A percentile compares a stretch with the other conserved stretches of the same genome.
Evolutionary conservation across 2,329 filamentous ascomycete species (phyloP).

Genomic region (Aureobasidium sp.): DNA sequence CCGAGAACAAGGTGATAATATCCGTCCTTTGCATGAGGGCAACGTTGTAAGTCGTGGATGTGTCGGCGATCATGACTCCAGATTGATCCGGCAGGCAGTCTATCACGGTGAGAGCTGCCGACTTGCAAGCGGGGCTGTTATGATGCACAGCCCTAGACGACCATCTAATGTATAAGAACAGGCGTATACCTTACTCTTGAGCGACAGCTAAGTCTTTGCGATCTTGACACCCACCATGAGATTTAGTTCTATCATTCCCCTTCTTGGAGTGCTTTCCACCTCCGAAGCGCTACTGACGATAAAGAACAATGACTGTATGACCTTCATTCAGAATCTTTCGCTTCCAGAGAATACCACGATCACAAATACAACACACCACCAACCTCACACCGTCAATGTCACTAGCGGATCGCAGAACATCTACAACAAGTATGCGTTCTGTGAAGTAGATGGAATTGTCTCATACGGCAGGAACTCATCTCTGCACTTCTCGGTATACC

Average conservation of each 20-base stretch:
- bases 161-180: background rate
- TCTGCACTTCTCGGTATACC: constrained; percentile 30
- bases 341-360: constrained; percentile 23
- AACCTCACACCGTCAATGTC: constrained; percentile 23
- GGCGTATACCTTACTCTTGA: background rate
- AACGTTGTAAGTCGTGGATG: background rate
- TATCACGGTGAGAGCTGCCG: background rate
- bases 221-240: background rate
- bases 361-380: constrained; percentile 28
- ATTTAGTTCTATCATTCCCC: background rate
- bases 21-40: too few relatives aligned
- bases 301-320: constrained; percentile 15
- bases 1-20: background rate
- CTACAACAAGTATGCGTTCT: constrained; percentile 29
- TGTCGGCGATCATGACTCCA: background rate
- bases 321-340: constrained; percentile 11
- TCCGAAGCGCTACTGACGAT: constrained; percentile 1
- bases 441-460: constrained; percentile 29
- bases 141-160: background rate
- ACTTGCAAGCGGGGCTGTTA: background rate
- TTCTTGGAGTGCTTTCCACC: background rate
- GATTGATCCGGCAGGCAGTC: background rate
- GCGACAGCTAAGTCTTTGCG: background rate
- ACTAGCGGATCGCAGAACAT: constrained; percentile 18
- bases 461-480: constrained; percentile 29